These are phyloP conservation scores for Scheffersomyces cryptocercus DNA, from an alignment of 1,139 yeast species.

Conservation along the genomic window DNA sequence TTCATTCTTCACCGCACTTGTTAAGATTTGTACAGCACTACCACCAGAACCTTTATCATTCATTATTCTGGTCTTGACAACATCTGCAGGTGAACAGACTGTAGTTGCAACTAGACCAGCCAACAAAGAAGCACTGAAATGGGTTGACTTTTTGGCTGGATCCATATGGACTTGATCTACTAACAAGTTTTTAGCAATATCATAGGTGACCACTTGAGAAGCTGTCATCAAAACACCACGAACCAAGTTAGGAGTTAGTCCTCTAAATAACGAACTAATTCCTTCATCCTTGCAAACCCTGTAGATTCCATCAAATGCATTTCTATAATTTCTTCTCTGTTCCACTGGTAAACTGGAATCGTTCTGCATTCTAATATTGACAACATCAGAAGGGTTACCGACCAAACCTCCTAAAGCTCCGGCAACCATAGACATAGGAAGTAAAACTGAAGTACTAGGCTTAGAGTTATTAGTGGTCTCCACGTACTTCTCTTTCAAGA, in stretches of 20 bases:
- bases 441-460: constrained; percentile 46
- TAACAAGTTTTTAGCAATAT: constrained; percentile 64
- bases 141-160: constrained; percentile 66
- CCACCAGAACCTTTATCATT: constrained; percentile 54
- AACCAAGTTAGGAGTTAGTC: constrained; percentile 73
- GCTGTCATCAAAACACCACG: constrained; percentile 90
- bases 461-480: constrained; percentile 33
- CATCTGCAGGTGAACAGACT: constrained; percentile 90
- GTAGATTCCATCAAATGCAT: constrained; percentile 75
- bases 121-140: constrained; percentile 71
- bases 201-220: constrained; percentile 87
- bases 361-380: constrained; percentile 89
- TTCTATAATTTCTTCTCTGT: constrained; percentile 70
- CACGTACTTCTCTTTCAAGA: constrained; percentile 57
- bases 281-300: constrained; percentile 67
- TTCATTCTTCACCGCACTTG: constrained; percentile 61
- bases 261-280: constrained; percentile 62
- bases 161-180: constrained; percentile 54
- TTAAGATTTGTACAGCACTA: constrained; percentile 53
- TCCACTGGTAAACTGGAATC: constrained; percentile 69
- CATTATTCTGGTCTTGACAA: constrained; percentile 86
- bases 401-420: constrained; percentile 84
- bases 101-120: constrained; percentile 91
- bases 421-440: constrained; percentile 80
- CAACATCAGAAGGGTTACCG: constrained; percentile 88